Conservation (phyloP, 306 rosid species). For the Senna siamea region DNA sequence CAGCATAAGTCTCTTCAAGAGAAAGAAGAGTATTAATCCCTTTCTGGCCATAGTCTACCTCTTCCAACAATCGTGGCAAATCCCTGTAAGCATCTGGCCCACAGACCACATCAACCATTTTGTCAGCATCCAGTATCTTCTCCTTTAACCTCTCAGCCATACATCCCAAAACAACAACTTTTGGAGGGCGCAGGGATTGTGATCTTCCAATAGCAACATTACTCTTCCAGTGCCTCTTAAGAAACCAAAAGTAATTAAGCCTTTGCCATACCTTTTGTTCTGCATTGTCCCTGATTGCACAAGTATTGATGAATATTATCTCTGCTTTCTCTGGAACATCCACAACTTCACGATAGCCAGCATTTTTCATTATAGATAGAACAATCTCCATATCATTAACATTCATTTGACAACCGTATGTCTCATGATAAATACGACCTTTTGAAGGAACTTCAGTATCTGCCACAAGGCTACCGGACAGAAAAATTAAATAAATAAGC, state of each 20-base stretch:
- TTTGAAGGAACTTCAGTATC: conserved; percentile 58
- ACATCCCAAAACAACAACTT: conserved; percentile 95
- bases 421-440: conserved; percentile 93
- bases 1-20: conserved; percentile 96
- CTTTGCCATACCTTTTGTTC: conserved; percentile 99
- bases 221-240: conserved; percentile 90
- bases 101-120: conserved; percentile 97
- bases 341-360: conserved; percentile 77
- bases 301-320: conserved; percentile 90
- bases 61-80: conserved; percentile 79
- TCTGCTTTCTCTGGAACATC: conserved; percentile 90
- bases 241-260: conserved; percentile 99
- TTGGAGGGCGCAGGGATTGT: conserved; percentile 72
- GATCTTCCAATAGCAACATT: conserved; percentile 84
- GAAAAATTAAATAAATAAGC: conserved; percentile 12
- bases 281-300: conserved; percentile 97
- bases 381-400: conserved; percentile 96
- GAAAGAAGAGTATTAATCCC: conserved; percentile 98
- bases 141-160: conserved; percentile 99
- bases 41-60: conserved; percentile 90
- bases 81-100: conserved; percentile 99
- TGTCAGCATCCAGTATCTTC: conserved; percentile 87
- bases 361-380: conserved; percentile 82
- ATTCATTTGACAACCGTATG: conserved; percentile 98
- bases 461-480: conserved; percentile 50